Conservation (phyloP, 108 stramenopile species). For the Fistulifera solaris region DNA sequence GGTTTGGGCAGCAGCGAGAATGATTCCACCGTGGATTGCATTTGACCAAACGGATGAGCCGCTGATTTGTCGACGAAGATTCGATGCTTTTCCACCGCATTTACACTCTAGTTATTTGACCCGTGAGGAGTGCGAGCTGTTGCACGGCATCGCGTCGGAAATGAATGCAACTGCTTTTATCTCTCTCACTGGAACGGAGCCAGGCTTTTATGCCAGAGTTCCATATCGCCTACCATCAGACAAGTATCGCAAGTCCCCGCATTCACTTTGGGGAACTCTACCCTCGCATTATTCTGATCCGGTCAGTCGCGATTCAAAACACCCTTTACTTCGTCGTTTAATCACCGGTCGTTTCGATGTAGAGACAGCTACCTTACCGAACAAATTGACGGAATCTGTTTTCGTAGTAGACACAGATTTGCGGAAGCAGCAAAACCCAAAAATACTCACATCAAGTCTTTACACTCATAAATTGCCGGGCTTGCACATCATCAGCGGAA, state of each 20-base stretch:
- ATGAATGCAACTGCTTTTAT: conserved; percentile 34
- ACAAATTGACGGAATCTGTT: conserved; percentile 32
- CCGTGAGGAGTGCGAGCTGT: conserved; percentile 56
- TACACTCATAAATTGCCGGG: conserved; percentile 73
- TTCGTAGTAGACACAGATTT: conserved; percentile 79
- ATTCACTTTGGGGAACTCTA: conserved; percentile 79
- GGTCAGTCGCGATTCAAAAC: conserved; percentile 18
- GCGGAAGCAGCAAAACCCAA: conserved; percentile 73
- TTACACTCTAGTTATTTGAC: conserved; percentile 67
- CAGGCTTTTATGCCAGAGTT: conserved; percentile 50
- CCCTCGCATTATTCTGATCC: conserved; percentile 38
- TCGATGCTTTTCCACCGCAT: conserved; percentile 69
- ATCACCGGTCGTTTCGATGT: conserved; percentile 14
- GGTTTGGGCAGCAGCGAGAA: conserved; percentile 68
- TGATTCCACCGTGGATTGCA: conserved; percentile 61
- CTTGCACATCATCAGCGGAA: conserved; percentile 62
- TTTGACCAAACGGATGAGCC: conserved; percentile 22
- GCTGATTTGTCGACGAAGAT: conserved; percentile 41
- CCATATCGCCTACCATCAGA: conserved; percentile 61
- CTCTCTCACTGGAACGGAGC: conserved; percentile 41
- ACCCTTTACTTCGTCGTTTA: conserved; percentile 41
- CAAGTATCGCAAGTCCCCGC: conserved; percentile 71
- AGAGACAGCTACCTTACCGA: neutral
- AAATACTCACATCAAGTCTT: conserved; percentile 43
- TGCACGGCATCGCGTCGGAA: conserved; percentile 40